phyloP scores from a whole-genome alignment of 1,139 yeast genomes.

The Waltiozyma sp. region DNA sequence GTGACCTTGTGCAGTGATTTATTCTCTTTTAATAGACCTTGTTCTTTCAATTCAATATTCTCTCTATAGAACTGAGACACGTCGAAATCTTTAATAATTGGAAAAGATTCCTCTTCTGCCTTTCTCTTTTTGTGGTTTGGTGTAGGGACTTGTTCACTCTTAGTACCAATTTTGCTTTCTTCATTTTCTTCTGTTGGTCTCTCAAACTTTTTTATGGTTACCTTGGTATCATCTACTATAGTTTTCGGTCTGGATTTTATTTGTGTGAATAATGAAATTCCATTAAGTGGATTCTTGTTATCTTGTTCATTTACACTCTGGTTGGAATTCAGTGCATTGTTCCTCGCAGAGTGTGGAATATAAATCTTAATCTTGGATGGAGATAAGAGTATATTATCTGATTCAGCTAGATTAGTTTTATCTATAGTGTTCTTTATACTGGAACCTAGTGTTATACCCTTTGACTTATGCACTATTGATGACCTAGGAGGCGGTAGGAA shows the following conservation, averaged over 20 bases:
- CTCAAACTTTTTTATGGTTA: constrained; percentile 1
- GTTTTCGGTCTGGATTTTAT: neutral
- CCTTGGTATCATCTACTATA: neutral
- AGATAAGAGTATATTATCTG: constrained; percentile 12
- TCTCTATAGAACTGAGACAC: constrained; percentile 12
- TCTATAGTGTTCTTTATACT: constrained; percentile 10
- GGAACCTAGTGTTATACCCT: constrained; percentile 11
- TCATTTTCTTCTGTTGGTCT: neutral
- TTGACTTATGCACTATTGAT: constrained; percentile 4
- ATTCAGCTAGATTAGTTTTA: constrained; percentile 5
- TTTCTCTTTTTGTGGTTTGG: neutral
- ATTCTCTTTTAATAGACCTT: constrained; percentile 14
- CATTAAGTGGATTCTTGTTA: neutral
- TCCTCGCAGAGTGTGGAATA: constrained; percentile 11
- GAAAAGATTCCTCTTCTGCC: neutral
- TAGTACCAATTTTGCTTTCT: neutral
- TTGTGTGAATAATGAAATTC: neutral
- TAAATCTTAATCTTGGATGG: constrained; percentile 8
- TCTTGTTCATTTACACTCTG: neutral
- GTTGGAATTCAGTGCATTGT: neutral
- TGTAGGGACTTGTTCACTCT: neutral
- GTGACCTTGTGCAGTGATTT: constrained; percentile 16
- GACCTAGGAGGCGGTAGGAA: constrained; percentile 17
- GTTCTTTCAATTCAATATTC: constrained; percentile 12
- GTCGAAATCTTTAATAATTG: constrained; percentile 14